Conservation (phyloP, 768 basidiomycete genomes). For the Lactarius sp. region DNA sequence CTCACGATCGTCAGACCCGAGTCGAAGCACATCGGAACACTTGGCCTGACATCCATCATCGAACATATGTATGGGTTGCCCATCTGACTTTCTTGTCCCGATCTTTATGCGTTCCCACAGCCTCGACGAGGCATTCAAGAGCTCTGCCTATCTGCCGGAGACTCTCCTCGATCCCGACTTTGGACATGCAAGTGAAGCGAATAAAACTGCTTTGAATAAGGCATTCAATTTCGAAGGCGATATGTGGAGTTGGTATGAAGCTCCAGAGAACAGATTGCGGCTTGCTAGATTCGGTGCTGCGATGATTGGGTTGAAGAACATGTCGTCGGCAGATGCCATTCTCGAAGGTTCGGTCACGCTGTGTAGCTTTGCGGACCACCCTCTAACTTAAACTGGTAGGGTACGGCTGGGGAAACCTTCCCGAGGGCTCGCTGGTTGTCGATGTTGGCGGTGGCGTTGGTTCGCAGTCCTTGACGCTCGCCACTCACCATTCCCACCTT, state of each 20-base stretch:
- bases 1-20: no score
- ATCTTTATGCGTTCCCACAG: neutral
- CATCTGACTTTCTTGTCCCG: neutral
- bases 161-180: slow-evolving; percentile 23
- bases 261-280: slow-evolving; percentile 9
- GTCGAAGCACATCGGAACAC: no score
- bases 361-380: neutral
- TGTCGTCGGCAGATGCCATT: neutral
- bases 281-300: slow-evolving; percentile 9
- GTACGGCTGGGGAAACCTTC: slow-evolving; percentile 31
- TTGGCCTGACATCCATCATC: no score
- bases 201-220: slow-evolving; percentile 11
- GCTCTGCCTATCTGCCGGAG: slow-evolving; percentile 27
- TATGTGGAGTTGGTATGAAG: slow-evolving; percentile 3
- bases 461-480: slow-evolving; percentile 26
- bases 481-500: slow-evolving; percentile 27
- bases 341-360: neutral
- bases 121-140: slow-evolving; percentile 23
- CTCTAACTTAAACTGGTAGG: slow-evolving; percentile 23
- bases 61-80: slow-evolving; percentile 11
- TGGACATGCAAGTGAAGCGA: slow-evolving; percentile 5
- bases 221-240: neutral
- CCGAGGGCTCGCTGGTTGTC: slow-evolving; percentile 29
- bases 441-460: slow-evolving; percentile 36
- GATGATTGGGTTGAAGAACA: slow-evolving; percentile 12